phyloP scores from a whole-genome alignment of 2,329 filamentous ascomycete species.

The Sarocladiaceae sp. region DNA sequence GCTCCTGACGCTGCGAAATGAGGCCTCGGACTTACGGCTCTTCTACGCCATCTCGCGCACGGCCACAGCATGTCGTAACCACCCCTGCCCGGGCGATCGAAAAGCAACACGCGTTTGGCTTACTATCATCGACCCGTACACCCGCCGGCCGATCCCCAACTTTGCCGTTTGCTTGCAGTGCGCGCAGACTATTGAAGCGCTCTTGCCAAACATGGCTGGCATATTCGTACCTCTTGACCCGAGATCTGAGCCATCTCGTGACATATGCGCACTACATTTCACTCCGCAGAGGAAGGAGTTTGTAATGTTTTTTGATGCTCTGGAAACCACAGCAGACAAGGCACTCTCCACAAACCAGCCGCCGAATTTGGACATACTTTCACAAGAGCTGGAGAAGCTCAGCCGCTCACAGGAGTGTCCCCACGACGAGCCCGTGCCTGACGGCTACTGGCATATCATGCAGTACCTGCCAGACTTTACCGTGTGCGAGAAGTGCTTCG shows the following conservation, averaged over 20 bases:
- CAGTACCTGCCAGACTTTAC: constrained; percentile 69
- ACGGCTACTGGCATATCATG: constrained; percentile 71
- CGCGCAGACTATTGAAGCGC: constrained; percentile 60
- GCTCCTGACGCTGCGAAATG: constrained; percentile 69
- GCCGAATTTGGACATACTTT: constrained; percentile 55
- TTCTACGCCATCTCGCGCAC: constrained; percentile 64
- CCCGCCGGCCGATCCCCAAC: constrained; percentile 55
- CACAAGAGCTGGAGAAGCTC: constrained; percentile 56
- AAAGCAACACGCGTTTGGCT: constrained; percentile 63
- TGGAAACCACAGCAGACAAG: constrained; percentile 51
- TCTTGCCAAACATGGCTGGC: constrained; percentile 67
- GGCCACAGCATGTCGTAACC: constrained; percentile 37
- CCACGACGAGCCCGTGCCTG: constrained; percentile 54
- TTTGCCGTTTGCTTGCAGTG: constrained; percentile 75
- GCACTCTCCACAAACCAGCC: constrained; percentile 37
- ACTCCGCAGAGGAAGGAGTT: constrained; percentile 46
- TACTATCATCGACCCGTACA: constrained; percentile 63
- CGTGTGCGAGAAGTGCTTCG: constrained; percentile 82
- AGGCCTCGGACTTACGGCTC: constrained; percentile 58
- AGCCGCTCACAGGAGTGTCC: constrained; percentile 50
- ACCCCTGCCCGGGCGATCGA: constrained; percentile 51
- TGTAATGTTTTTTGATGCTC: constrained; percentile 51
- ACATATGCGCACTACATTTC: constrained; percentile 65
- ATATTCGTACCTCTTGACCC: constrained; percentile 37
- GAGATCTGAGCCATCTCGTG: constrained; percentile 37